A percentile compares a stretch with the other conserved stretches of the same genome.
phyloP scores from a whole-genome alignment of 1,284 basidiomycete species.

The Cryptococcus wingfieldii region DNA sequence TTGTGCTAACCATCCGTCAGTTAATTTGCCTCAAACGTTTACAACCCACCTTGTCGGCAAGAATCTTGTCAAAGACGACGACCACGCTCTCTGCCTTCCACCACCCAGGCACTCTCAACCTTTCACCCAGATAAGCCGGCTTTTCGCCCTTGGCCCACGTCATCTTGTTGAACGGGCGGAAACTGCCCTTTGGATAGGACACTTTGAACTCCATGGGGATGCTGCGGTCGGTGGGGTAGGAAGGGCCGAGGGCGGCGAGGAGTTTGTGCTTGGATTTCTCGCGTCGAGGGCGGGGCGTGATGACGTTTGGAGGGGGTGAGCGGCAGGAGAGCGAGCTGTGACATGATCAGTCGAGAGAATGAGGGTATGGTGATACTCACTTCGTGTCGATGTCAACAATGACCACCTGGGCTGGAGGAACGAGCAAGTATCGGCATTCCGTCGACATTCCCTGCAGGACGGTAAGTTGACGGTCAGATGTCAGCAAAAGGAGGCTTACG shows the following conservation, averaged over 20 bases:
- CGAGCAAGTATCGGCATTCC: constrained; percentile 73
- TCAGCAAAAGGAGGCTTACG: constrained; percentile 18
- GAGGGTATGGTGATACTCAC: constrained; percentile 56
- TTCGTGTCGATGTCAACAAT: constrained; percentile 92
- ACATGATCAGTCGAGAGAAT: constrained; percentile 4
- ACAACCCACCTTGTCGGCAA: constrained; percentile 70
- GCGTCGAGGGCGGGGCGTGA: constrained; percentile 74
- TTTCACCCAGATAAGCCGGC: constrained; percentile 43
- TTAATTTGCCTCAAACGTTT: background rate
- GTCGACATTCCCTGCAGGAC: constrained; percentile 65
- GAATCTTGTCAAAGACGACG: constrained; percentile 78
- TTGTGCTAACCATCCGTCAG: constrained; percentile 59
- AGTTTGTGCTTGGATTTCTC: constrained; percentile 78
- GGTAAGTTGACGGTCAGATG: background rate
- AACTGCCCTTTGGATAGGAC: constrained; percentile 78
- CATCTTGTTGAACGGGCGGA: constrained; percentile 48
- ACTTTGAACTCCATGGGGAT: constrained; percentile 76
- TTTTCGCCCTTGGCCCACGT: constrained; percentile 20
- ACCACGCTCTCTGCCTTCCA: constrained; percentile 87
- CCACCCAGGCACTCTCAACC: constrained; percentile 82
- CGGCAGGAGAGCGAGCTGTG: constrained; percentile 59
- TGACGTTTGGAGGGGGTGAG: constrained; percentile 70
- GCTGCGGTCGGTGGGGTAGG: constrained; percentile 24
- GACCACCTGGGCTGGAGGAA: constrained; percentile 74
- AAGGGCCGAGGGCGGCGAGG: constrained; percentile 68